A percentile compares a stretch with the other conserved stretches of the same genome.
These are phyloP conservation scores for Anethum foeniculum DNA, from an alignment of 140 eudicot genomes.

Conservation along the genomic window DNA sequence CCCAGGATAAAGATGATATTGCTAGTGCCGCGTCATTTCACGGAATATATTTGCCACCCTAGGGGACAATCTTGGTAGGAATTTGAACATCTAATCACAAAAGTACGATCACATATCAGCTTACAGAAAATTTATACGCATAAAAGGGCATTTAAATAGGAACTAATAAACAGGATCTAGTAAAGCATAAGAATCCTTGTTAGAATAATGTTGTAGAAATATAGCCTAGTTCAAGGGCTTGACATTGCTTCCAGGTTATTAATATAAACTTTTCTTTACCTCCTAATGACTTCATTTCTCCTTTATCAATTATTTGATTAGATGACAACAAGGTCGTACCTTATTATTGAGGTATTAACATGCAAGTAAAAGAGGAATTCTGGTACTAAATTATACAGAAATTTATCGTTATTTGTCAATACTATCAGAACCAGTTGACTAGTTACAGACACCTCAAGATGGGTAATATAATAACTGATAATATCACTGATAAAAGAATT, in stretches of 20 bases:
- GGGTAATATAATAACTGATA: neutral
- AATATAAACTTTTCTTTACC: neutral
- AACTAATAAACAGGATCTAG: neutral
- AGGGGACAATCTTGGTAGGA: slow-evolving; percentile 80
- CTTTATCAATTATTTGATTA: neutral
- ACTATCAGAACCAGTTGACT: neutral
- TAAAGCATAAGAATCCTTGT: neutral
- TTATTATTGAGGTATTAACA: neutral
- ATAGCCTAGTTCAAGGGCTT: neutral
- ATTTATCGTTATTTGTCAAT: neutral
- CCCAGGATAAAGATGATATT: neutral
- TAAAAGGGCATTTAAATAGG: neutral
- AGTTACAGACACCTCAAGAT: neutral
- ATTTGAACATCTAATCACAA: slow-evolving; percentile 63
- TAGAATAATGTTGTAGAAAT: neutral
- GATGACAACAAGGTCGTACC: neutral
- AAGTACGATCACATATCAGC: slow-evolving; percentile 1
- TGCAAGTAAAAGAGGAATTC: neutral
- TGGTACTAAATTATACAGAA: neutral
- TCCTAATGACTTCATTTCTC: neutral
- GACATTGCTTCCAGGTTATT: neutral
- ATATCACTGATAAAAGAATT: neutral
- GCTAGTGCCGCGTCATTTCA: slow-evolving; percentile 88
- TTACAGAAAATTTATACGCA: neutral
- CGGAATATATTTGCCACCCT: slow-evolving; percentile 64